Conservation (phyloP, 768 basidiomycete species). For the Strobilomyces confusus region DNA sequence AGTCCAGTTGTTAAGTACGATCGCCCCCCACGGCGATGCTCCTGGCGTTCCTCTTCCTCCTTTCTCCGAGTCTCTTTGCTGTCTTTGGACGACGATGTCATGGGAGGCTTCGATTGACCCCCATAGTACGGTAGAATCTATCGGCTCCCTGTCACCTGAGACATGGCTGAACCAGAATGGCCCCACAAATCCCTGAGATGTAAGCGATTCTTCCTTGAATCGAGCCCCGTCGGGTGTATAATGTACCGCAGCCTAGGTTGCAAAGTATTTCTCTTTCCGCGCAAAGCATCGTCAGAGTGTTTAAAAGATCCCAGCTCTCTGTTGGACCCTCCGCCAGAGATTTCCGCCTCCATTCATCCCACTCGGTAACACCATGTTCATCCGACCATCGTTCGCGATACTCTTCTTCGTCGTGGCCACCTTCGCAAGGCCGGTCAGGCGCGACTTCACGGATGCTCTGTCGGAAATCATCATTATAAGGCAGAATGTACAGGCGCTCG, state of each 20-base stretch:
- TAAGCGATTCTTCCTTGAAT: neutral
- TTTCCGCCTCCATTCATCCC: neutral
- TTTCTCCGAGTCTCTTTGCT: too few relatives aligned
- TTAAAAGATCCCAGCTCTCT: neutral
- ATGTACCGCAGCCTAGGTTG: neutral
- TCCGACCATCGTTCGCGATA: constrained; percentile 8
- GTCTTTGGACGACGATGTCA: too few relatives aligned
- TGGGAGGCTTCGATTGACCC: neutral
- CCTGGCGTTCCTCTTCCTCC: too few relatives aligned
- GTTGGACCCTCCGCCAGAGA: neutral
- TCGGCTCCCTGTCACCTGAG: too few relatives aligned
- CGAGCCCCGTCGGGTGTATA: neutral
- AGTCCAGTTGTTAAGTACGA: too few relatives aligned
- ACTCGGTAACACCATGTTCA: constrained; percentile 3
- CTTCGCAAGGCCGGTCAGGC: constrained; percentile 13
- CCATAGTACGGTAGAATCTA: neutral
- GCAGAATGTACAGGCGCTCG: neutral
- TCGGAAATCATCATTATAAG: neutral
- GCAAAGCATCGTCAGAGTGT: neutral
- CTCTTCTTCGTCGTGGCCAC: constrained; percentile 8
- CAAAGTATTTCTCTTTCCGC: neutral
- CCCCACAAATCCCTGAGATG: too few relatives aligned
- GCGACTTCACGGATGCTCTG: neutral
- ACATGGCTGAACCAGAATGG: too few relatives aligned
- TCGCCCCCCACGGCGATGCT: too few relatives aligned